These are phyloP conservation scores for Phytophthora citricola DNA, from an alignment of 352 stramenopile genomes.

Conservation along the genomic window DNA sequence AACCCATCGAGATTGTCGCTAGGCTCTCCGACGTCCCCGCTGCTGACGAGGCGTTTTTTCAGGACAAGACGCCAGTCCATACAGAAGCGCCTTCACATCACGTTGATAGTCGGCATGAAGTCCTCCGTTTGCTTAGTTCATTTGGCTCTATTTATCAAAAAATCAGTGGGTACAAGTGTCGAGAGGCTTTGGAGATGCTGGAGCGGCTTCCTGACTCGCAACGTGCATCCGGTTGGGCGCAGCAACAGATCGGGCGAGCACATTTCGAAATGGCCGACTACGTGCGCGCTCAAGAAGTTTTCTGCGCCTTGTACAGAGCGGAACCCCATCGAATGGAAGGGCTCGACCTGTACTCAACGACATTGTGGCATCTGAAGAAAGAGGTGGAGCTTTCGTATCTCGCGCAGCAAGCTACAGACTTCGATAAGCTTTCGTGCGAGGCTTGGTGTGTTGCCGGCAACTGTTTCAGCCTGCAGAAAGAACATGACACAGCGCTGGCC, in stretches of 20 bases:
- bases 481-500: conserved; percentile 95
- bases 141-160: conserved; percentile 83
- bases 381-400: conserved; percentile 98
- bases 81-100: conserved; percentile 11
- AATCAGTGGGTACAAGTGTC: conserved; percentile 80
- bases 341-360: conserved; percentile 95
- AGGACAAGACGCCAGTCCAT: conserved; percentile 27
- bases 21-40: conserved; percentile 25
- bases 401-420: conserved; percentile 93
- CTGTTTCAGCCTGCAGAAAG: conserved; percentile 98
- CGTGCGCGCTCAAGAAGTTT: conserved; percentile 84
- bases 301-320: conserved; percentile 89
- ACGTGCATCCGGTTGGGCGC: conserved; percentile 92
- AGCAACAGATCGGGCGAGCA: conserved; percentile 94
- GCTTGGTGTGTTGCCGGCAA: conserved; percentile 98
- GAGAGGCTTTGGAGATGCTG: conserved; percentile 90
- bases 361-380: conserved; percentile 97
- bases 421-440: conserved; percentile 94
- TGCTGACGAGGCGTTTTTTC: conserved; percentile 22
- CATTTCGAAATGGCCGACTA: conserved; percentile 98
- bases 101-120: conserved; percentile 36
- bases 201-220: conserved; percentile 85
- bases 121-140: conserved; percentile 66
- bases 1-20: conserved; percentile 29
- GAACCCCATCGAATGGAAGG: conserved; percentile 95